phyloP scores from a whole-genome alignment of 2,329 filamentous ascomycete species.

The Kalaharituber pfeilii region DNA sequence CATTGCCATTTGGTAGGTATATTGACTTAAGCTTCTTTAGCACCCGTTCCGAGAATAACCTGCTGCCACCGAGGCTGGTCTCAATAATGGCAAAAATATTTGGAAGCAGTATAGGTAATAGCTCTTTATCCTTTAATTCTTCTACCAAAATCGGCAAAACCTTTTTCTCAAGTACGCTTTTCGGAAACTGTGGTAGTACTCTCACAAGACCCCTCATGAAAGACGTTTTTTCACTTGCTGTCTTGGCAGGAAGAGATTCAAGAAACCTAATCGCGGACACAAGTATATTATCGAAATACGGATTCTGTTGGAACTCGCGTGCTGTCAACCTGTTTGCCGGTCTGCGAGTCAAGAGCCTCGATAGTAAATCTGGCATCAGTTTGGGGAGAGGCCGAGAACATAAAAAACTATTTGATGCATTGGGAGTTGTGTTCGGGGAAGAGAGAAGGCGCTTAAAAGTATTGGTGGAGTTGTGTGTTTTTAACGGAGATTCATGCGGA shows the following conservation, averaged over 20 bases:
- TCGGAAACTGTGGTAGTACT: constrained; percentile 81
- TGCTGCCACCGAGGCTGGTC: constrained; percentile 2
- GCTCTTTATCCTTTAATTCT: constrained; percentile 72
- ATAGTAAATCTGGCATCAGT: constrained; percentile 60
- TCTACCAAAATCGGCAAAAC: constrained; percentile 75
- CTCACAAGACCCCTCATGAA: constrained; percentile 80
- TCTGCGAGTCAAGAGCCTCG: constrained; percentile 68
- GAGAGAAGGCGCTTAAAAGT: constrained; percentile 73
- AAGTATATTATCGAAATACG: constrained; percentile 92
- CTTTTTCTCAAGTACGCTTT: constrained; percentile 87
- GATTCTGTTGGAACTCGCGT: constrained; percentile 80
- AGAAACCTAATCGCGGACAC: constrained; percentile 93
- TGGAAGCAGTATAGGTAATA: constrained; percentile 68
- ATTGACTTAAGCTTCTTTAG: constrained; percentile 71
- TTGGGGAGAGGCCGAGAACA: constrained; percentile 62
- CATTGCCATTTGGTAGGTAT: constrained; percentile 43
- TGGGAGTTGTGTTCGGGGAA: constrained; percentile 61
- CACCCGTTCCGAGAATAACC: constrained; percentile 63
- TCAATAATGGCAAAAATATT: constrained; percentile 48
- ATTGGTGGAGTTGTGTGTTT: constrained; percentile 61
- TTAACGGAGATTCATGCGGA: constrained; percentile 75
- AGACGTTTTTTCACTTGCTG: constrained; percentile 70
- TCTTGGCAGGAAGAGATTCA: constrained; percentile 81
- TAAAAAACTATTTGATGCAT: constrained; percentile 65
- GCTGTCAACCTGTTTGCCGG: constrained; percentile 78